Evolutionary conservation across 116 monocot genomes (phyloP).

Genomic region (Papilionanthe hybrid): DNA sequence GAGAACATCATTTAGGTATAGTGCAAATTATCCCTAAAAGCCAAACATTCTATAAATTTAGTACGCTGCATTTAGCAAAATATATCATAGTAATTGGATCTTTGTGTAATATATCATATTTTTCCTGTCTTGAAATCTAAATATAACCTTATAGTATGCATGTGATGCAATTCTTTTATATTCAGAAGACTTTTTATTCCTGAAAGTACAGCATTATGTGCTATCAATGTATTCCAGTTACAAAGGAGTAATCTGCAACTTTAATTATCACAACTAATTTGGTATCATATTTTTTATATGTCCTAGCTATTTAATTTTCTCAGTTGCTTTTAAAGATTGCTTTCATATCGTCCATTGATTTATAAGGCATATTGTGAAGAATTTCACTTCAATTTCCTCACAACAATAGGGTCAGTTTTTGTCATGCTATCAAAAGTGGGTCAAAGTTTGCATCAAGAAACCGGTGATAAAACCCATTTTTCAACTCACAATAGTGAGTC

Average conservation of each 20-base stretch:
- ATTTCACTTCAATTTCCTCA: background rate
- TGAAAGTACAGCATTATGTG: background rate
- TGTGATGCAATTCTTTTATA: background rate
- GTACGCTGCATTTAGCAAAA: background rate
- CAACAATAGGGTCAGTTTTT: background rate
- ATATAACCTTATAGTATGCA: background rate
- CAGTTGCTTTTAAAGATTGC: background rate
- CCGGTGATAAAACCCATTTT: background rate
- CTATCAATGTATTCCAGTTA: background rate
- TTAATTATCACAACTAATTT: background rate
- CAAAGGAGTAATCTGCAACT: background rate
- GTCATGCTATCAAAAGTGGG: background rate
- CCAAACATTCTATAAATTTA: background rate
- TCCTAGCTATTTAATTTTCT: background rate
- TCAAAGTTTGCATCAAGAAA: background rate
- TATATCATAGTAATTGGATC: background rate
- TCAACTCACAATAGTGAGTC: background rate
- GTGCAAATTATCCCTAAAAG: background rate
- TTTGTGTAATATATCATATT: no score
- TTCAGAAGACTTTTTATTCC: background rate
- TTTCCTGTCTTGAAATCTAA: background rate
- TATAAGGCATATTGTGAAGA: background rate
- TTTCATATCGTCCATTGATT: background rate
- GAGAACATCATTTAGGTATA: background rate
- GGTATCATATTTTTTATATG: background rate